A percentile compares a stretch with the other conserved stretches of the same genome.
Conservation (phyloP, 2,329 filamentous ascomycete species). For the Calcarisporium arbuscula region DNA sequence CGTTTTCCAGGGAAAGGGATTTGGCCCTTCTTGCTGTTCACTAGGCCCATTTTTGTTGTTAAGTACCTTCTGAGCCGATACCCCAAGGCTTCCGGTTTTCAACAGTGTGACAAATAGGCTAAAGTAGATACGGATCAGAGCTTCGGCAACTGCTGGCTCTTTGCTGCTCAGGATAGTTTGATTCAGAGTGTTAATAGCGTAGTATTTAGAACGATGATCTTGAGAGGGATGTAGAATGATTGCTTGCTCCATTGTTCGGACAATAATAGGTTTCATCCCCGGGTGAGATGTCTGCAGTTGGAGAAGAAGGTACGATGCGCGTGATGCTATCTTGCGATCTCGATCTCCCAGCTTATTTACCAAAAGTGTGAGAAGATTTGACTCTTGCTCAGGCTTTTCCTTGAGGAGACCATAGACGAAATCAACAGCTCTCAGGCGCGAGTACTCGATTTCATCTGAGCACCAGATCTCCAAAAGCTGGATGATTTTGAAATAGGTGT, state of each 20-base stretch:
- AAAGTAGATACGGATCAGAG: constrained; percentile 87
- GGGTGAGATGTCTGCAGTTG: constrained; percentile 86
- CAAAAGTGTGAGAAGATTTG: constrained; percentile 81
- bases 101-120: constrained; percentile 77
- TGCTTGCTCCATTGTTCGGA: constrained; percentile 80
- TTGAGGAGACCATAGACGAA: constrained; percentile 88
- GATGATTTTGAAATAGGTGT: constrained; percentile 85
- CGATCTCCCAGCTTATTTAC: constrained; percentile 97
- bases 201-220: constrained; percentile 84
- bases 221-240: constrained; percentile 83
- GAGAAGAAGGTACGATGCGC: constrained; percentile 86
- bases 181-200: constrained; percentile 92
- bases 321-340: constrained; percentile 90
- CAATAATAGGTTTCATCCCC: constrained; percentile 85
- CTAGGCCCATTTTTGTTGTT: constrained; percentile 26
- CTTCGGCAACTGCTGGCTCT: constrained; percentile 73
- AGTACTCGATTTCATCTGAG: constrained; percentile 91
- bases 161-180: constrained; percentile 87
- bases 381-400: constrained; percentile 95
- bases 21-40: constrained; percentile 19
- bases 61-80: constrained; percentile 39
- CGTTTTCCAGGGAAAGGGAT: constrained; percentile 3
- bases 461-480: constrained; percentile 91
- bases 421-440: constrained; percentile 78
- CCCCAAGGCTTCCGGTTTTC: constrained; percentile 46